Conservation (phyloP, 129 eudicot species). For the Flaveria bidentis region DNA sequence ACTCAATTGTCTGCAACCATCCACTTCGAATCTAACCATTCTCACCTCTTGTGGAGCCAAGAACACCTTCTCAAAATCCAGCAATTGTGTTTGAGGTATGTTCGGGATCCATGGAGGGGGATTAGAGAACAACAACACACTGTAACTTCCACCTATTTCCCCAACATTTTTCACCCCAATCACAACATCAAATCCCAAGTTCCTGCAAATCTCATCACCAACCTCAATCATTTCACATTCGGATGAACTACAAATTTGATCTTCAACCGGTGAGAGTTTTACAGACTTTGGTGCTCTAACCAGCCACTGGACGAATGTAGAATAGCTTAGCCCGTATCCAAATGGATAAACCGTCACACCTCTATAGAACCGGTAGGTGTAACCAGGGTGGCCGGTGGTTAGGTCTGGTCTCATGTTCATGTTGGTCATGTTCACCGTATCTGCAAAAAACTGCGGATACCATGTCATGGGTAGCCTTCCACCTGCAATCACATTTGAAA, state of each 20-base stretch:
- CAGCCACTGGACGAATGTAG: constrained; percentile 24
- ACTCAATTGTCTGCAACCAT: constrained; percentile 30
- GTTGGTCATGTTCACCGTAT: constrained; percentile 50
- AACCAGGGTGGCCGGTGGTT: constrained; percentile 40
- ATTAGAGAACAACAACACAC: constrained; percentile 34
- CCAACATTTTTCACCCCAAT: constrained; percentile 42
- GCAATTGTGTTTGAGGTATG: constrained; percentile 21
- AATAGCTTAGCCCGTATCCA: constrained; percentile 49
- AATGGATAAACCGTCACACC: constrained; percentile 36
- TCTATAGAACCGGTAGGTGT: constrained; percentile 44
- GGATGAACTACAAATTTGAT: not conserved
- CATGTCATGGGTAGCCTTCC: constrained; percentile 52
- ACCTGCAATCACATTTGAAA: constrained; percentile 25
- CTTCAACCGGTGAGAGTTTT: not conserved
- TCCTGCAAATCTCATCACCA: constrained; percentile 17
- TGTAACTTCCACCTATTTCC: constrained; percentile 28
- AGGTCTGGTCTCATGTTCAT: constrained; percentile 50
- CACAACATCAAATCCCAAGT: constrained; percentile 25
- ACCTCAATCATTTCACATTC: constrained; percentile 24
- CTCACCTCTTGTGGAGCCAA: constrained; percentile 27
- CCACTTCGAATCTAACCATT: constrained; percentile 23
- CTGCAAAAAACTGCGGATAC: constrained; percentile 47
- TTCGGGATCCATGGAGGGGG: constrained; percentile 17
- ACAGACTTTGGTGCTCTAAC: constrained; percentile 35
- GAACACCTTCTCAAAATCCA: constrained; percentile 31